Evolutionary conservation across 2,329 filamentous ascomycete genomes (phyloP).

Genomic region (Domatiomyces globalis): DNA sequence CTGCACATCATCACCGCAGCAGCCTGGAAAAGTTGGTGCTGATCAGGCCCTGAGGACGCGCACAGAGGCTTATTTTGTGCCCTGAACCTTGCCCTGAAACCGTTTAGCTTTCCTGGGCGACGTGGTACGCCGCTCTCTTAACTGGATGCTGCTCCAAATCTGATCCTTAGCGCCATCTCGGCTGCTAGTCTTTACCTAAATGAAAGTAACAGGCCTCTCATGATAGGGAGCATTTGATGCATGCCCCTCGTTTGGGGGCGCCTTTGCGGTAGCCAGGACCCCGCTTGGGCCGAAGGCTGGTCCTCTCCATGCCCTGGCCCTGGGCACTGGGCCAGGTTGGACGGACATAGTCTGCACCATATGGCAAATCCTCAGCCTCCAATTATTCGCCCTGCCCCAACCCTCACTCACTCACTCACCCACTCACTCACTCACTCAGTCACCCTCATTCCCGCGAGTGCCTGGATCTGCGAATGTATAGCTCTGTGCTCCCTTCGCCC

Average conservation of each 20-base stretch:
- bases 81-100: not conserved
- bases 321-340: not conserved
- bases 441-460: not conserved
- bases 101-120: not conserved
- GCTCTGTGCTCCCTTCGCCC: not conserved
- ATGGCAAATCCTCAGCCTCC: not conserved
- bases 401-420: not conserved
- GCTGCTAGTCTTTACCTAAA: not conserved
- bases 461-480: not conserved
- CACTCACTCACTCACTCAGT: not conserved
- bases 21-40: not conserved
- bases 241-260: not conserved
- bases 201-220: not conserved
- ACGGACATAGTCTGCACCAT: not conserved
- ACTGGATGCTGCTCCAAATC: not conserved
- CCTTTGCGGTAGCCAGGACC: not conserved
- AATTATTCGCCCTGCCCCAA: not conserved
- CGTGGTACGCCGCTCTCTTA: not conserved
- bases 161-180: slow-evolving; percentile 1
- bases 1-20: not conserved
- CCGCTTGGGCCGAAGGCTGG: not conserved
- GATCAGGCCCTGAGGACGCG: not conserved
- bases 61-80: not conserved
- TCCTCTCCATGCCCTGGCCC: not conserved
- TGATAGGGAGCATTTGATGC: not conserved